These are phyloP conservation scores for Teratosphaeria viscida DNA, from an alignment of 2,329 filamentous ascomycete genomes.

Conservation along the genomic window DNA sequence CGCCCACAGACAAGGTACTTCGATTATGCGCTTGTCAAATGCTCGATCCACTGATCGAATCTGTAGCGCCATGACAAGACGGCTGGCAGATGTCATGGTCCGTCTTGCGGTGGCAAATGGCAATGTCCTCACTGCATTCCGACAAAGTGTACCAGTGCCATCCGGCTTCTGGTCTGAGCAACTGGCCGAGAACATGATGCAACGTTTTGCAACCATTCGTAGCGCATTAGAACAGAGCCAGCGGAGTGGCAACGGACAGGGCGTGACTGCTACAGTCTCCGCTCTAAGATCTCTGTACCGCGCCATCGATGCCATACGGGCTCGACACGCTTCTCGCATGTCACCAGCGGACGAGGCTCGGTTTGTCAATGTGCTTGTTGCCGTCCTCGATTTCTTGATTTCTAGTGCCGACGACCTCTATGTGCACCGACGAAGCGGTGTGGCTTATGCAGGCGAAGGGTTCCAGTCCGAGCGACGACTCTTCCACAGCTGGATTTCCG, in stretches of 20 bases:
- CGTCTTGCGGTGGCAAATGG: background rate
- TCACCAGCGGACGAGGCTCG: background rate
- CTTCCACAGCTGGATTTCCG: constrained; percentile 3
- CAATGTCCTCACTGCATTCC: background rate
- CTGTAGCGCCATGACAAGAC: background rate
- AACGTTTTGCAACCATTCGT: constrained; percentile 1
- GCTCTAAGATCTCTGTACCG: constrained; percentile 1
- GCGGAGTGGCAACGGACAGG: background rate
- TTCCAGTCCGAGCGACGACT: constrained; percentile 2
- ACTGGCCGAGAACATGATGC: constrained; percentile 1
- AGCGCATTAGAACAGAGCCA: constrained; percentile 1
- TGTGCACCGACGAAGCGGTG: background rate
- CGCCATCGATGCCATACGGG: constrained; percentile 3
- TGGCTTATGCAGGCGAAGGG: constrained; percentile 4
- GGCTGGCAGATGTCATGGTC: background rate
- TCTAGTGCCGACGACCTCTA: constrained; percentile 4
- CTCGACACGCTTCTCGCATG: constrained; percentile 1
- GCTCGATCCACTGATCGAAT: background rate
- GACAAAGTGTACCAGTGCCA: background rate
- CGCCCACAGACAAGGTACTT: background rate
- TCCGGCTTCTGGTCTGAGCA: background rate
- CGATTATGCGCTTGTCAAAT: background rate
- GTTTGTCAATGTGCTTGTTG: constrained; percentile 3
- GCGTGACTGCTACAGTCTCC: constrained; percentile 4
- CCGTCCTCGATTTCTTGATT: constrained; percentile 2